Evolutionary conservation across 345 rosid genomes (phyloP), one percentile per base, ranked within the genome.

Genomic region (Aethionema arabicum): DNA sequence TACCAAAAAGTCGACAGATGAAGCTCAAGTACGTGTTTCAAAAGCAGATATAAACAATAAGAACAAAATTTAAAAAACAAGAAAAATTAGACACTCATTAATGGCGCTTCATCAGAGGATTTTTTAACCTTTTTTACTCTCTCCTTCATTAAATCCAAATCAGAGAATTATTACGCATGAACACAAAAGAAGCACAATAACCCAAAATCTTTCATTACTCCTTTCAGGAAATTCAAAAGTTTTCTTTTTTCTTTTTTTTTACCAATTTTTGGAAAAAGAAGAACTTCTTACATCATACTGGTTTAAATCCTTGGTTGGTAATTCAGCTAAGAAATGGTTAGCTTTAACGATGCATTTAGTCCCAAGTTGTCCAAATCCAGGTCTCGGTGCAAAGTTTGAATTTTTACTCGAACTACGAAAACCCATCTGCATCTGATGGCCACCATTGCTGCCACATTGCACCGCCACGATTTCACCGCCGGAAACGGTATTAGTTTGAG

Each of bases 301-400:
- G 77, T 80, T 83, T 79, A 95, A 82, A 77, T 95, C 96, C 75
- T 95, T 90, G 56, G 77, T 85, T 2, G 96, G 95, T 56, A 95
- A 81, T 79, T 88, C 88, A 31, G 97, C 83, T 16, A 95, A 79
- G 81, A 95, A 95, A 78, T 95, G 99, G 78, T 95, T 95, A 63
- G 96, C 99, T 80, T 95, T 95, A 27, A 95, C 97, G 37, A 95
- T 84, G 72, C 99, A 95, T 74, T 75, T 86, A 49, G 90, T 88
- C 75, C 99, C 99, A 65, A 81, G 75, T 51, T 78, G 79, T 37
- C 99, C 99, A 77, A 53, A 90, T 36, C 97, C 97, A 69, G 99
- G 97, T 66, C 97, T 82, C 0, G 74, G 81, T 31, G 92, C 88
- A 74, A 87, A 86, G 78, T 74, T 85, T 16, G 83, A 65, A 56